Base-by-base conservation (phyloP, 2,329 filamentous ascomycete species). In the Drechslerella coelobrocha region DNA sequence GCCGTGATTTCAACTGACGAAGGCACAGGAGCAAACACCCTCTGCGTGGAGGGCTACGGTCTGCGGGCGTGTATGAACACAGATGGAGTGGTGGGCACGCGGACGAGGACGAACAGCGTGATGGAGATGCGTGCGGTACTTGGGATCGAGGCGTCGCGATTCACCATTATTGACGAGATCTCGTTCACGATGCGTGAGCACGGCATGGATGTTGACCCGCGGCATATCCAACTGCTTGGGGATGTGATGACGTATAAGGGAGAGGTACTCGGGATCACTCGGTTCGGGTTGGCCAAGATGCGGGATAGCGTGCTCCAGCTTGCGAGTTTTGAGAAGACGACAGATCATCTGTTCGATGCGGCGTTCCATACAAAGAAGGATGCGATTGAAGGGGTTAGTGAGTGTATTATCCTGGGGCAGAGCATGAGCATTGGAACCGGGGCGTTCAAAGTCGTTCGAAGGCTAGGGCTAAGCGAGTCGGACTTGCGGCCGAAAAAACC, bases 181-280 rank as follows among this genome's bases (percentile, higher is more conserved):
- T 85, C 84, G 57, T 84, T 84, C 56, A 94, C 97, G 77, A 99
- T 97, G 92, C 86, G 86, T 34, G 87, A 89, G 43, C 75, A 76
- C 63, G 75, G 75, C 78, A 97, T 99, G 92, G 88, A 86, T 79
- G 97, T 99, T 76, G 94, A 99, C 80, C 93, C 92, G 47, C 90
- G 94, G 61, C 94, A 99, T 81, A 97, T 99, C 92, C 89, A 97
- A 78, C 85, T 99, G 17, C 86, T 99, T 1, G 93, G 94, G 9
- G 94, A 99, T 77, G 92, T 97, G 59, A 99, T 99, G 94, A 97
- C 94, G 0, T 97, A 93, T 84, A 97, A 97, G 82, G 94, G 94
- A 54, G 93, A 97, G 75, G 90, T 99, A 0, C 84, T 97, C 17
- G 94, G 94, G 55, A 99, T 99, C 78, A 99, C 94, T 1, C 89